Evolutionary conservation across 169 alveolate species (phyloP).

Genomic region (Perkinsus chesapeaki): DNA sequence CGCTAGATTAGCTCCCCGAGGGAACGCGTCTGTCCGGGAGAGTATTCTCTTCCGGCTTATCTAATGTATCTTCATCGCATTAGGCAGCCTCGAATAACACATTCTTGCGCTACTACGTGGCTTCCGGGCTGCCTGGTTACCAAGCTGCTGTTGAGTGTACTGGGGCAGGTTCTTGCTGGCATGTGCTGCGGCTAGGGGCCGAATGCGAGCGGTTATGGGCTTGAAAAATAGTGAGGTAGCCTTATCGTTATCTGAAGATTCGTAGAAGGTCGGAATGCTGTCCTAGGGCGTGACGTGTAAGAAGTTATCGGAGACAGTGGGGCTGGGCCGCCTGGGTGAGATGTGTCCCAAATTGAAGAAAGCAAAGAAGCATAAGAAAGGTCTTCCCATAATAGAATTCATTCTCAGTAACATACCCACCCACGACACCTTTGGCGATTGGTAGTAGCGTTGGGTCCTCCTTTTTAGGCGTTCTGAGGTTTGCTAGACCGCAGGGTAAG

Average conservation of each 20-base stretch:
- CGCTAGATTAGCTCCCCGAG: too few relatives aligned
- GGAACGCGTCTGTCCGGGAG: too few relatives aligned
- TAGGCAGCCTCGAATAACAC: too few relatives aligned
- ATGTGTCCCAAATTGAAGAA: neutral
- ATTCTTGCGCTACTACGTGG: too few relatives aligned
- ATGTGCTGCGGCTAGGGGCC: neutral
- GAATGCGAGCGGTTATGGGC: neutral
- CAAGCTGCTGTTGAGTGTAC: neutral
- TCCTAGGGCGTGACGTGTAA: neutral
- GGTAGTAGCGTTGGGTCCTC: neutral
- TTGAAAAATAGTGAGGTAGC: neutral
- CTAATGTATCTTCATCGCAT: too few relatives aligned
- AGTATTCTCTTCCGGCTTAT: too few relatives aligned
- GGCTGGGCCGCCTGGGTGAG: neutral
- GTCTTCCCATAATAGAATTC: neutral
- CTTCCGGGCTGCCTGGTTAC: too few relatives aligned
- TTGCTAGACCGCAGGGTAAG: neutral
- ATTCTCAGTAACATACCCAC: neutral
- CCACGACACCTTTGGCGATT: neutral
- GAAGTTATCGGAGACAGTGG: neutral
- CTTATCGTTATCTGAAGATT: neutral
- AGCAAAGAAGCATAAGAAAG: neutral
- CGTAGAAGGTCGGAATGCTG: neutral
- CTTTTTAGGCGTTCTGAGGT: neutral
- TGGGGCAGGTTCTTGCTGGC: neutral